Base-by-base conservation (phyloP, 2,329 filamentous ascomycete genomes). In the Epichloe bromicola region DNA sequence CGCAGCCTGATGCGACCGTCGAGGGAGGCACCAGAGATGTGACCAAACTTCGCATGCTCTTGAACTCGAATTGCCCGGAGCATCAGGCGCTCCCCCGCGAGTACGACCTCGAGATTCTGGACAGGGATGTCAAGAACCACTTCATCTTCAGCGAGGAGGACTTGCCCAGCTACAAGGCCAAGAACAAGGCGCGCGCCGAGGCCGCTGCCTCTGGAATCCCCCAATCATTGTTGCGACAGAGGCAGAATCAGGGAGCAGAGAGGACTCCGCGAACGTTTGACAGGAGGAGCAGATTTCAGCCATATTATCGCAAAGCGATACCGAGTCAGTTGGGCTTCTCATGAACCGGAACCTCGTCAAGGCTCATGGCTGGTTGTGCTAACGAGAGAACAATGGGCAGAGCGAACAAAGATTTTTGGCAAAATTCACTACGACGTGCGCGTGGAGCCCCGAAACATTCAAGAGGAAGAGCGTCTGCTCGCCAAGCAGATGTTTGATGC, bases 141-240 rank as follows among this genome's bases (percentile, higher is more conserved):
- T 95, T 86, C 64, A 74, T 97, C 51, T 98, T 98, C 63, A 89
- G 86, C 40, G 93, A 98, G 68, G 89, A 95, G 65, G 88, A 97
- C 61, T 76, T 95, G 20, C 86, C 89, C 1, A 61, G 65, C 15
- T 70, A 65, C 60, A 69, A 69, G 58, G 65, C 63, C 15, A 64
- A 65, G 64, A 78, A 77, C 61, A 77, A 74, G 59, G 68, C 69
- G 46, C 72, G 75, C 48, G 72, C 74, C n/a, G 75, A 79, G 49
- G 75, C 76, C 8, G 69, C 77, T 3, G 76, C 74, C 43, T 75
- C 73, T 17, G 76, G 80, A 49, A 80, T 84, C 53, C 80, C 80
- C 4, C 68, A 74, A 5, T 74, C 79, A 37, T 68, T 83, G 26
- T 62, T 78, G 55, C 70, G 72, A 50, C 67, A 71, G 43, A 69